A percentile compares a stretch with the other conserved stretches of the same genome.
Conservation (phyloP, 768 basidiomycete species). For the Trametes cinnabarina region DNA sequence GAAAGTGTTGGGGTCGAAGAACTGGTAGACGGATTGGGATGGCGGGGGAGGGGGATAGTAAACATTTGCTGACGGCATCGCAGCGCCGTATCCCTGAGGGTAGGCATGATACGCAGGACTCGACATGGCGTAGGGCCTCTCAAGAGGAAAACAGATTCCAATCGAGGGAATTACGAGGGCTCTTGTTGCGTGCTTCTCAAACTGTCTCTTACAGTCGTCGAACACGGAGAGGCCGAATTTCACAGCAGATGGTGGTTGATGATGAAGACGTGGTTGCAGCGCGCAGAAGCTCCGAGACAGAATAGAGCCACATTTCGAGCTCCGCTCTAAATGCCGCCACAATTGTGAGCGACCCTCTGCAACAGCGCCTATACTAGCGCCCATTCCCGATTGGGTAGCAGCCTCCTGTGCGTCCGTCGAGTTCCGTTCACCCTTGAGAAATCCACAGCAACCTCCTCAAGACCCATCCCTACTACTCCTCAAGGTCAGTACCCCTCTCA, state of each 20-base stretch:
- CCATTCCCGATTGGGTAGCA: constrained; percentile 24
- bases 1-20: constrained; percentile 67
- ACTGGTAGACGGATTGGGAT: constrained; percentile 42
- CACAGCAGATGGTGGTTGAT: constrained; percentile 45
- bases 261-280: constrained; percentile 36
- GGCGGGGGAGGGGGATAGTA: constrained; percentile 48
- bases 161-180: constrained; percentile 6
- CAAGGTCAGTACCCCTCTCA: constrained; percentile 29
- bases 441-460: constrained; percentile 32
- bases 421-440: constrained; percentile 14
- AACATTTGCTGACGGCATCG: constrained; percentile 27
- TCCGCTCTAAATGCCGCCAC: constrained; percentile 27
- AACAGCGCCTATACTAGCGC: constrained; percentile 13
- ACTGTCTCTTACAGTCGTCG: constrained; percentile 28
- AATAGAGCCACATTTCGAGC: constrained; percentile 38
- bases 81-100: constrained; percentile 44
- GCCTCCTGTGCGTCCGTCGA: constrained; percentile 13
- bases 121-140: constrained; percentile 25
- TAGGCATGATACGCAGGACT: constrained; percentile 55
- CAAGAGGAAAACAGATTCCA: constrained; percentile 11
- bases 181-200: constrained; percentile 14
- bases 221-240: constrained; percentile 11
- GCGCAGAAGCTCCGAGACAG: constrained; percentile 7
- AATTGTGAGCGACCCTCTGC: background rate
- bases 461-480: constrained; percentile 23